phyloP scores from a whole-genome alignment of 768 basidiomycete species.

The Hypholoma fasciculare region DNA sequence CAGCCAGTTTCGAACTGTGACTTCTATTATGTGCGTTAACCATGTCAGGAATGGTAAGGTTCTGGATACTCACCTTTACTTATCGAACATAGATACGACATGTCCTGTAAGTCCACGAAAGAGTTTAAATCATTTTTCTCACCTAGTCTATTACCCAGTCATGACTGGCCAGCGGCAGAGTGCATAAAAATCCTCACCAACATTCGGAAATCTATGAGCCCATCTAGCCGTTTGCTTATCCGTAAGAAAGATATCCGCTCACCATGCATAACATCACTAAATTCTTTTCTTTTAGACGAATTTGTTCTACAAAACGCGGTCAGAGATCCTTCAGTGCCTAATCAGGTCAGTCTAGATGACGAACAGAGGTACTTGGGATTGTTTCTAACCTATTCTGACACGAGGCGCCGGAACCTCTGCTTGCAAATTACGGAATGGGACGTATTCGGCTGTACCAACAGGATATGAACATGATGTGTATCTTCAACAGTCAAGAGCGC shows the following conservation, averaged over 20 bases:
- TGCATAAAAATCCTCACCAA: background rate
- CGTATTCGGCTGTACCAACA: slow-evolving; percentile 40
- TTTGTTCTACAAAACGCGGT: slow-evolving; percentile 3
- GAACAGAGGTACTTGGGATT: background rate
- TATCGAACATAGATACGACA: background rate
- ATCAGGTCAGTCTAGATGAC: background rate
- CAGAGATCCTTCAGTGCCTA: background rate
- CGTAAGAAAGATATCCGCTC: background rate
- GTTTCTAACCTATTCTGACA: background rate
- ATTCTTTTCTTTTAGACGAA: background rate
- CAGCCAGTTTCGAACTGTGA: background rate
- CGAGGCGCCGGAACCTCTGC: slow-evolving; percentile 42
- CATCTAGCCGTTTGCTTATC: slow-evolving; percentile 1
- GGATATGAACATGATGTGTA: slow-evolving; percentile 46
- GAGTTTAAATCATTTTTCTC: background rate
- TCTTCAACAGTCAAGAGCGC: slow-evolving; percentile 44
- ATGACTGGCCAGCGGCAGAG: background rate
- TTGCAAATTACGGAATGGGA: slow-evolving; percentile 49
- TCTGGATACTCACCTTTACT: too few relatives aligned
- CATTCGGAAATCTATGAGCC: background rate
- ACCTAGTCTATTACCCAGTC: background rate
- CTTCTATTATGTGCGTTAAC: slow-evolving; percentile 1
- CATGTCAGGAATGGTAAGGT: too few relatives aligned
- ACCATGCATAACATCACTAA: background rate
- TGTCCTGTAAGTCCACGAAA: background rate